Evolutionary conservation across 2,329 filamentous ascomycete genomes (phyloP).

Genomic region (Aspergillus pseudoglaucus): DNA sequence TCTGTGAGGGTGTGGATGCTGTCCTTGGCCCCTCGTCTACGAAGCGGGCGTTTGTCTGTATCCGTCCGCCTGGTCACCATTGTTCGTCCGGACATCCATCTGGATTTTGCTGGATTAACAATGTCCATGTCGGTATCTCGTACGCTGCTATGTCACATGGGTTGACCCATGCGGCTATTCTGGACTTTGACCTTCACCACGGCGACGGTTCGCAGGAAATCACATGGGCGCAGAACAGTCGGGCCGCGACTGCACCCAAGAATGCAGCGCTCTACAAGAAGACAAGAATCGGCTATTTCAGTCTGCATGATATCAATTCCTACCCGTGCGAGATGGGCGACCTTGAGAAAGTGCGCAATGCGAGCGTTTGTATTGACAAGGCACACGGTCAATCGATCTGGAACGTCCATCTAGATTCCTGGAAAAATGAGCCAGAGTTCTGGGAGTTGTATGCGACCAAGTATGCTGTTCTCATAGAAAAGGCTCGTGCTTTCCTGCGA

Average conservation of each 20-base stretch:
- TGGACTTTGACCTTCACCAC: constrained; percentile 88
- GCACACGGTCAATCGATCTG: constrained; percentile 91
- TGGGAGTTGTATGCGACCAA: constrained; percentile 79
- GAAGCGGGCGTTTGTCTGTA: constrained; percentile 79
- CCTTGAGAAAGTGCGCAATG: constrained; percentile 84
- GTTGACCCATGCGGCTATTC: constrained; percentile 86
- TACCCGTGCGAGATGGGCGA: constrained; percentile 96
- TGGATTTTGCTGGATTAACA: constrained; percentile 98
- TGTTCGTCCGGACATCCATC: constrained; percentile 85
- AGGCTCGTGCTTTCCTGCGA: constrained; percentile 70
- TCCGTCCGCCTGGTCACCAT: constrained; percentile 90
- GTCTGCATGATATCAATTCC: constrained; percentile 95
- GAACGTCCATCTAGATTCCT: constrained; percentile 90
- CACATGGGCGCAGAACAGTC: constrained; percentile 80
- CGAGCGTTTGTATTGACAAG: constrained; percentile 88
- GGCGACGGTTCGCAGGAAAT: constrained; percentile 95
- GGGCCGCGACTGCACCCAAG: constrained; percentile 57
- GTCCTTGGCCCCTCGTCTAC: constrained; percentile 64
- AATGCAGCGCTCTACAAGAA: constrained; percentile 73
- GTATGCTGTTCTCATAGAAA: constrained; percentile 71
- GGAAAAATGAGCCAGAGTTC: constrained; percentile 77
- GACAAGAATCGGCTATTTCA: constrained; percentile 89
- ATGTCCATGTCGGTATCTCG: constrained; percentile 93
- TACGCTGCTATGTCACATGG: constrained; percentile 78
- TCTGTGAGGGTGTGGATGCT: constrained; percentile 85